A percentile compares a stretch with the other conserved stretches of the same genome.
Evolutionary conservation across 768 basidiomycete species (phyloP).

Genomic region (Boletus rubescentipes): DNA sequence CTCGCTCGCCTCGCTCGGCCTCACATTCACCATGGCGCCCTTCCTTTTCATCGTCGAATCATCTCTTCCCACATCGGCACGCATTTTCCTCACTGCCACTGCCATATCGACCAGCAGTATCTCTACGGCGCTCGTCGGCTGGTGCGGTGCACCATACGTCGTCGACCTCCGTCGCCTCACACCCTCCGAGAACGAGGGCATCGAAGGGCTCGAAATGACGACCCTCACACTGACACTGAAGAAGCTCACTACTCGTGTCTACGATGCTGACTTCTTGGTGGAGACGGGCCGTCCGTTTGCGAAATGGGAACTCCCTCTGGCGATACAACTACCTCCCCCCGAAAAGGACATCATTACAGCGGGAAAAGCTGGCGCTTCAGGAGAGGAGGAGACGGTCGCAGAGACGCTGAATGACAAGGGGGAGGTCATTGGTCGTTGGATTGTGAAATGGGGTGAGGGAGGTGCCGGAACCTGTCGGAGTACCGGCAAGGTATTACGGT

Average conservation of each 20-base stretch:
- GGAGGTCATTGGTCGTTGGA: slow-evolving; percentile 68
- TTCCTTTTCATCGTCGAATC: slow-evolving; percentile 84
- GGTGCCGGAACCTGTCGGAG: slow-evolving; percentile 62
- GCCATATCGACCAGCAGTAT: slow-evolving; percentile 72
- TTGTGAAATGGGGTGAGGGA: slow-evolving; percentile 70
- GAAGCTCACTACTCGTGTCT: slow-evolving; percentile 66
- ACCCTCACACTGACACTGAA: slow-evolving; percentile 62
- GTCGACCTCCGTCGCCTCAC: slow-evolving; percentile 53
- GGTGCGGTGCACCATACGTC: slow-evolving; percentile 75
- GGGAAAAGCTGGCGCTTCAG: slow-evolving; percentile 37
- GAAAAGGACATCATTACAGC: slow-evolving; percentile 34
- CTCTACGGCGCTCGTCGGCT: slow-evolving; percentile 72
- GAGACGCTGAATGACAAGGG: slow-evolving; percentile 66
- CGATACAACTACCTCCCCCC: slow-evolving; percentile 44
- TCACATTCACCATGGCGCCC: slow-evolving; percentile 69
- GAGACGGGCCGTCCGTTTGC: slow-evolving; percentile 70
- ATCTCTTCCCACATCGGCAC: slow-evolving; percentile 65
- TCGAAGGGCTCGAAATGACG: slow-evolving; percentile 65
- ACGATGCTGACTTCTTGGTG: slow-evolving; percentile 70
- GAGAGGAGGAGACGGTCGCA: slow-evolving; percentile 74
- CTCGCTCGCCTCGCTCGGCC: slow-evolving; percentile 73
- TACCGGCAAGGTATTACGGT: slow-evolving; percentile 69
- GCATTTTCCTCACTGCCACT: slow-evolving; percentile 62
- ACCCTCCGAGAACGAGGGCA: slow-evolving; percentile 41
- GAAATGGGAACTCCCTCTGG: slow-evolving; percentile 73